Evolutionary conservation across 345 rosid species (phyloP).

Genomic region (Psidium guajava): DNA sequence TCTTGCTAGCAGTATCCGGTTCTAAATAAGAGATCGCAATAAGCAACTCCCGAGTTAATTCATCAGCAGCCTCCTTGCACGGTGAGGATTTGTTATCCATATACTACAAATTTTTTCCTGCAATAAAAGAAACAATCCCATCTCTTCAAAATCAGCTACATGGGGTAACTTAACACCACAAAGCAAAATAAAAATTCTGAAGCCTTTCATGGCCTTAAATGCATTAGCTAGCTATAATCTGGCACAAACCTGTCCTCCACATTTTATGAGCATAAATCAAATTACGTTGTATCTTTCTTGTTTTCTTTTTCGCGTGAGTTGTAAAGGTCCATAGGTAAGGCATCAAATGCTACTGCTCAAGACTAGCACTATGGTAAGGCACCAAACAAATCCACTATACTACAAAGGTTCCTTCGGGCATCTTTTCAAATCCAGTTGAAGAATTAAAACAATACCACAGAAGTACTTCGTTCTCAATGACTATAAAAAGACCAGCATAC

Average conservation of each 20-base stretch:
- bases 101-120: neutral
- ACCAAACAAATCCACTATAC: neutral
- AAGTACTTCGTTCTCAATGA: neutral
- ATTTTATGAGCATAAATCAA: neutral
- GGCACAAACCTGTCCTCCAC: neutral
- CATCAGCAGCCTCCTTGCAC: neutral
- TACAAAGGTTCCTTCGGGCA: neutral
- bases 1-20: too few species aligned
- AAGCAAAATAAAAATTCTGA: neutral
- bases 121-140: neutral
- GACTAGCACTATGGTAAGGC: neutral
- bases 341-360: neutral
- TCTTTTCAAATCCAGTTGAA: neutral
- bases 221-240: neutral
- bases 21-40: conserved; percentile 1
- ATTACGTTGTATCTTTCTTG: neutral
- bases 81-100: conserved; percentile 1
- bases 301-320: neutral
- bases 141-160: neutral
- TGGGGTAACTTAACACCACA: neutral
- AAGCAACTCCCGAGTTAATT: conserved; percentile 4
- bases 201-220: neutral
- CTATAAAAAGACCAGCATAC: neutral
- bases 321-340: neutral
- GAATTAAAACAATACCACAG: neutral